Percentiles rank a stretch among this genome's conserved stretches.
Conservation (phyloP, 1,284 basidiomycete genomes). For the Anthracocystis setariae region DNA sequence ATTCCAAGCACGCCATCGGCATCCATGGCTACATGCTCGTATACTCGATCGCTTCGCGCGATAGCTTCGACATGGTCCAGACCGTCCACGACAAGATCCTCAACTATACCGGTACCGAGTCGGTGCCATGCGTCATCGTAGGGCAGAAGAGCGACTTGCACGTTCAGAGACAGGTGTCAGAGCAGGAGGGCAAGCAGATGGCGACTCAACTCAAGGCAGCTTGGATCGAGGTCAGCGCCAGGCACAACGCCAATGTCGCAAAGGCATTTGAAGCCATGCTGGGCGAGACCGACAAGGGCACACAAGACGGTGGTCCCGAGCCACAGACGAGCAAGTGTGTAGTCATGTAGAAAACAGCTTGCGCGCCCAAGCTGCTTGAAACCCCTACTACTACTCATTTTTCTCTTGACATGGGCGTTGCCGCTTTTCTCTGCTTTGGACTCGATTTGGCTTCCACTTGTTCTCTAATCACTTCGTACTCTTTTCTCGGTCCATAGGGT, state of each 20-base stretch:
- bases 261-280: slow-evolving; percentile 66
- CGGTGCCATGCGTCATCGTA: slow-evolving; percentile 94
- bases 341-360: slow-evolving; percentile 47
- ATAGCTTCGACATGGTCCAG: slow-evolving; percentile 95
- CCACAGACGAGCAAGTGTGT: slow-evolving; percentile 62
- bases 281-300: slow-evolving; percentile 62
- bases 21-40: slow-evolving; percentile 89
- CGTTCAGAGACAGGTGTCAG: slow-evolving; percentile 72
- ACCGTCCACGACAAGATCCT: slow-evolving; percentile 97
- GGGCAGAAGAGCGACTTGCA: slow-evolving; percentile 91
- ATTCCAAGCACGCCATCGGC: slow-evolving; percentile 82
- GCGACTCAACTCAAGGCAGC: slow-evolving; percentile 61
- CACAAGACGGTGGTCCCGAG: slow-evolving; percentile 56
- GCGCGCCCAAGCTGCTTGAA: too few species aligned
- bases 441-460: neutral
- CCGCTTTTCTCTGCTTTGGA: too few species aligned
- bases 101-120: slow-evolving; percentile 87
- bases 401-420: too few species aligned
- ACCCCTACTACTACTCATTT: too few species aligned
- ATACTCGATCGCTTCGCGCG: slow-evolving; percentile 90
- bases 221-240: slow-evolving; percentile 65
- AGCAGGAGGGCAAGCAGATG: slow-evolving; percentile 65
- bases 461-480: neutral
- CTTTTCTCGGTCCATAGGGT: neutral
- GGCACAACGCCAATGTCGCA: slow-evolving; percentile 65